Conservation (phyloP, 2,329 filamentous ascomycete species). For the Epichloe uncinata region DNA sequence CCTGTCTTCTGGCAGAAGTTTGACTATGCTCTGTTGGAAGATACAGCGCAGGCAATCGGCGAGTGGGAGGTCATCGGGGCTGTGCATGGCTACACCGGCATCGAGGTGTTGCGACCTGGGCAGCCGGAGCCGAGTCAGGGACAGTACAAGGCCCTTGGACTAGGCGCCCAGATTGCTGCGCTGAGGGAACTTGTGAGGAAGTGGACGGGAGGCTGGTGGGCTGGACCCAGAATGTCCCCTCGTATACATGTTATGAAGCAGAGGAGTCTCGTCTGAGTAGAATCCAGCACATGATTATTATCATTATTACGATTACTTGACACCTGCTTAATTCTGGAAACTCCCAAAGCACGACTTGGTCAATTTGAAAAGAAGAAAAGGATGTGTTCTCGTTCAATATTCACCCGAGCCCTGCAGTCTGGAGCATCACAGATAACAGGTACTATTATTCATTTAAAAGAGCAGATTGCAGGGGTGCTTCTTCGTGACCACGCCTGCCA, state of each 20-base stretch:
- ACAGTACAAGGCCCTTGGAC: conserved; percentile 27
- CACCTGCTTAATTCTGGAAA: no score
- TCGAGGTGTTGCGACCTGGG: conserved; percentile 43
- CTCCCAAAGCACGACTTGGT: no score
- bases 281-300: not conserved
- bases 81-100: conserved; percentile 43
- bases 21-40: conserved; percentile 48
- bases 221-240: conserved; percentile 48
- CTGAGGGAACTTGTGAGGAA: conserved; percentile 28
- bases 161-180: conserved; percentile 25
- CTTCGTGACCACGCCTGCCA: not conserved
- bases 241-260: conserved; percentile 36
- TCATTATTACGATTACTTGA: no score
- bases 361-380: not conserved
- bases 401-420: not conserved
- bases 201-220: conserved; percentile 48
- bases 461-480: not conserved
- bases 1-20: conserved; percentile 49
- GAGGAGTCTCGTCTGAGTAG: not conserved
- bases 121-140: conserved; percentile 2
- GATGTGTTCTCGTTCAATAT: not conserved
- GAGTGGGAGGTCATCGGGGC: conserved; percentile 44
- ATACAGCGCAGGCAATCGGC: conserved; percentile 31
- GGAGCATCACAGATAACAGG: no score
- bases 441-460: not conserved